A percentile compares a stretch with the other conserved stretches of the same genome.
These are phyloP conservation scores for Wickerhamomyces rabaulensis DNA, from an alignment of 805 yeast genomes.

Conservation along the genomic window DNA sequence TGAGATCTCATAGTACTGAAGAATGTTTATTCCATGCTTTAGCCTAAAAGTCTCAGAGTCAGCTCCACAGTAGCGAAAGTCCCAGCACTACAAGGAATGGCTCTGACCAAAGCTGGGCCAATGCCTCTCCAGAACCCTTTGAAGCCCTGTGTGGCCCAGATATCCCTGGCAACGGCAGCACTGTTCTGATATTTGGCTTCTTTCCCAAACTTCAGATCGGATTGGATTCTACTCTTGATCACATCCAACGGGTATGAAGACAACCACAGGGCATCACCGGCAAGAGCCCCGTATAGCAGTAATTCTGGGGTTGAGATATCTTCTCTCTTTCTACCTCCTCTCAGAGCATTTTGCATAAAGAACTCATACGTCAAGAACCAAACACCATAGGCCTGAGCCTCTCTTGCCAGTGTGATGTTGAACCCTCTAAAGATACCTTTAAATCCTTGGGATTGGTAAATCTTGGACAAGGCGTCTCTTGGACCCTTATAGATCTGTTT, in stretches of 20 bases:
- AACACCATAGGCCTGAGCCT: constrained; percentile 81
- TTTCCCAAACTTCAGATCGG: constrained; percentile 42
- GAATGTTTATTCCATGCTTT: too few species aligned
- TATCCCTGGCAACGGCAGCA: constrained; percentile 29
- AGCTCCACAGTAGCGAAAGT: constrained; percentile 75
- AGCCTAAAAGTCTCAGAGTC: constrained; percentile 41
- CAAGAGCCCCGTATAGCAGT: constrained; percentile 81
- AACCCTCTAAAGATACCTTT: constrained; percentile 81
- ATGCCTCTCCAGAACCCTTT: constrained; percentile 61
- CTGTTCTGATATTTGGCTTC: constrained; percentile 39
- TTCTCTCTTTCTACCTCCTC: constrained; percentile 38
- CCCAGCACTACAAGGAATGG: constrained; percentile 65
- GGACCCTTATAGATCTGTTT: constrained; percentile 55
- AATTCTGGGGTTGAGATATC: constrained; percentile 85
- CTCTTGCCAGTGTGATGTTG: constrained; percentile 76
- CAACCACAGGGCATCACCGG: constrained; percentile 87
- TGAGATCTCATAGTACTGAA: too few species aligned
- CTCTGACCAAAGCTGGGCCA: constrained; percentile 53
- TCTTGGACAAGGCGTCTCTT: constrained; percentile 71
- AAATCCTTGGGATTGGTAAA: constrained; percentile 73
- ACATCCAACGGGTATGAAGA: constrained; percentile 87
- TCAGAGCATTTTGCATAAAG: constrained; percentile 49
- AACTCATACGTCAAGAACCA: constrained; percentile 92
- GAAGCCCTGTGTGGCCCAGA: constrained; percentile 35
- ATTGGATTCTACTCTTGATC: constrained; percentile 81